Evolutionary conservation across 331 rosid species (phyloP), one percentile per base, ranked within the genome.

Genomic region (Stylosanthes scabra): DNA sequence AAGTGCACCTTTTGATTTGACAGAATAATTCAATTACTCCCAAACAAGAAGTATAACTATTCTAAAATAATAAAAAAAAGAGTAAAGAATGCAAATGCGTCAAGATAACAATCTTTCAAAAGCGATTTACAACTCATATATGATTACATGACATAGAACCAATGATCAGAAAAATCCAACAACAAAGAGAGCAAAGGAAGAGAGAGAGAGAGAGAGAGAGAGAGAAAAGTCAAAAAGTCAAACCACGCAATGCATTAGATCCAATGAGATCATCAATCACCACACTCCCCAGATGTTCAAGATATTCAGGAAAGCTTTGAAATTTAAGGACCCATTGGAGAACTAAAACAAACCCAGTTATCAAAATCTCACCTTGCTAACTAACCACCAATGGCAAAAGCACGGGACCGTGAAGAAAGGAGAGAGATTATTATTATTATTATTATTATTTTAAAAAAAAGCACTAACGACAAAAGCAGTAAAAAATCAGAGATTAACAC

Each of bases 201-300:
- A 34, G 31, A 52, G 29, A 62, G 62, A 14, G 63, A 0, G 9
- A 7, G n/a, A 29, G n/a, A 1, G 1, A 49, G 40, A 20, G 31
- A 60, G 50, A 41, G 20, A 55, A 66, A 7, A 31, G 67, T 28
- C n/a, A 50, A 56, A 74, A 50, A 51, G 57, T 51, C 10, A 51
- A 51, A 51, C 8, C n/a, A 68, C 29, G 29, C 55, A 70, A 74
- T 59, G 59, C 49, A 74, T 50, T 75, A 75, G 78, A 85, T 80
- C 87, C 27, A 45, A 77, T 57, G 71, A 76, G 45, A 47, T 64
- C 14, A 11, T 6, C 3, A 71, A 47, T 64, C 14, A 11, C 9
- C 3, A 71, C 68, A 63, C 14, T 58, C 41, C 64, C 28, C 28
- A 44, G 71, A 63, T 82, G 65, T n/a, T 39, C 63, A 51, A 16